These are phyloP conservation scores for Salix udensis DNA, from an alignment of 345 rosid genomes.

Conservation along the genomic window DNA sequence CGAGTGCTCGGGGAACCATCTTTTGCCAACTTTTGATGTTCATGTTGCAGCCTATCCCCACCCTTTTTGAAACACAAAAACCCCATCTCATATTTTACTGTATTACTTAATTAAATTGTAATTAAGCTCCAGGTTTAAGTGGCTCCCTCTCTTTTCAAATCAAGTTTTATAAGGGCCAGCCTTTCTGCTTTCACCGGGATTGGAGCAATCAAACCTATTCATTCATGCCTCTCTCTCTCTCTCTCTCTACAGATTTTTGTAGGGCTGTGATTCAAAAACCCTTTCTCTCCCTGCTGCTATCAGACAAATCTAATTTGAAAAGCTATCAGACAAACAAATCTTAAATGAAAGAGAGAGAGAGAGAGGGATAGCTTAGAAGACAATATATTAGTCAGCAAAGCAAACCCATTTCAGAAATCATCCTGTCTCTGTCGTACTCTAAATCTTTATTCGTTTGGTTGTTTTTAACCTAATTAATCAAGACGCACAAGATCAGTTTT, in stretches of 20 bases:
- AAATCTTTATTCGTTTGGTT: neutral
- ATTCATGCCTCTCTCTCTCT: neutral
- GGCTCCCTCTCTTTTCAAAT: conserved; percentile 2
- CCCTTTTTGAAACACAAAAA: conserved; percentile 3
- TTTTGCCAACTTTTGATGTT: conserved; percentile 17
- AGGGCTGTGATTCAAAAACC: conserved; percentile 29
- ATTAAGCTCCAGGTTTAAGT: neutral
- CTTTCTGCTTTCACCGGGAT: conserved; percentile 10
- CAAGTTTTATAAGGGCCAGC: conserved; percentile 1
- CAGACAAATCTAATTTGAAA: neutral
- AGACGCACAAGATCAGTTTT: neutral
- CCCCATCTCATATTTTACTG: conserved; percentile 2
- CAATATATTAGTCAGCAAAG: conserved; percentile 18
- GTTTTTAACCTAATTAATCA: neutral
- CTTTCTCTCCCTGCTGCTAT: conserved; percentile 15
- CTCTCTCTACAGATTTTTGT: neutral
- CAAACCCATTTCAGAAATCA: conserved; percentile 32
- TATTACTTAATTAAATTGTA: neutral
- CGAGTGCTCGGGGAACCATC: conserved; percentile 27
- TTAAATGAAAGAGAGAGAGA: neutral
- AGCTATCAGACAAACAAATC: neutral
- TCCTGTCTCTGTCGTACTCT: conserved; percentile 18
- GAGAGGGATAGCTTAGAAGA: neutral
- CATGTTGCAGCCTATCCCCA: conserved; percentile 23
- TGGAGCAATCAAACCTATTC: conserved; percentile 29